phyloP scores from a whole-genome alignment of 441 rosid genomes.

The Rhodomyrtus psidioides region DNA sequence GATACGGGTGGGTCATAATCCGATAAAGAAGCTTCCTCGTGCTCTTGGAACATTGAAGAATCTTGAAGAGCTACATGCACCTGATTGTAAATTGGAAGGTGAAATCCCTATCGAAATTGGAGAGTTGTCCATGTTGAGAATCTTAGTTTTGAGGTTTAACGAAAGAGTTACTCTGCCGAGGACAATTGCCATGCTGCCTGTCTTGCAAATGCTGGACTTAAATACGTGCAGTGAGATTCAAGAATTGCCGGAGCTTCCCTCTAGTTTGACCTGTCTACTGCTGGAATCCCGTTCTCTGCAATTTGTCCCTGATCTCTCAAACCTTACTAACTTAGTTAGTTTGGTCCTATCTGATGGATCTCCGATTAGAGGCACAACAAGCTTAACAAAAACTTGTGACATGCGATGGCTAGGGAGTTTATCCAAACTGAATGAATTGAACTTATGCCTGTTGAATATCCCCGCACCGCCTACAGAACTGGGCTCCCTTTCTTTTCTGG shows the following conservation, averaged over 20 bases:
- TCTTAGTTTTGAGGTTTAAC: neutral
- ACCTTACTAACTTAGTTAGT: neutral
- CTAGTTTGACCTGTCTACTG: neutral
- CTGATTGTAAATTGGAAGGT: neutral
- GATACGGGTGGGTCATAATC: neutral
- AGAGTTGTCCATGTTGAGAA: neutral
- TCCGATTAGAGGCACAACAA: neutral
- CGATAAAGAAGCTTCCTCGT: neutral
- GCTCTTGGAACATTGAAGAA: neutral
- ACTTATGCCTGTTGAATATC: neutral
- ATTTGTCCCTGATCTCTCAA: neutral
- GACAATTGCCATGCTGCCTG: neutral
- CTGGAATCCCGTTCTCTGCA: neutral
- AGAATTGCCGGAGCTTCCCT: neutral
- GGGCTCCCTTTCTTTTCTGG: neutral
- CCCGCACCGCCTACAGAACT: neutral
- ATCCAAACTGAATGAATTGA: neutral
- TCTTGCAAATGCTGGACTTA: neutral
- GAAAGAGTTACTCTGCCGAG: rapidly evolving
- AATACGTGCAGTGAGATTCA: neutral
- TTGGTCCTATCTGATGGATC: neutral
- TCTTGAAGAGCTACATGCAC: neutral
- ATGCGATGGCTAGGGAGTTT: neutral
- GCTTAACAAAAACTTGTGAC: neutral
- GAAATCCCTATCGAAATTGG: neutral